A percentile compares a stretch with the other conserved stretches of the same genome.
These are phyloP conservation scores for Picea glauca DNA, from an alignment of 75 land plant genomes.

Conservation along the genomic window DNA sequence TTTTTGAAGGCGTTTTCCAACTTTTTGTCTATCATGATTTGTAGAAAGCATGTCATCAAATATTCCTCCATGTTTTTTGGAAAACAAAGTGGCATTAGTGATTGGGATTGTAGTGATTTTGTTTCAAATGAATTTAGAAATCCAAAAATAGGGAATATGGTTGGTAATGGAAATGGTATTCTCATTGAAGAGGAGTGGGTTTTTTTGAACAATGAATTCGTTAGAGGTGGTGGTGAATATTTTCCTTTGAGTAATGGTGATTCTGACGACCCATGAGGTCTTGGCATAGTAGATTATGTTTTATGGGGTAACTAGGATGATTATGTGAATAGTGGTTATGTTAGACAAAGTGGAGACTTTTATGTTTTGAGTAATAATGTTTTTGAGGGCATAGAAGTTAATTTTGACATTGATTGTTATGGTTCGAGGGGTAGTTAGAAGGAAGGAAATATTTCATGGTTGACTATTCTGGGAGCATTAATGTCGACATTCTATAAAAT, in stretches of 20 bases:
- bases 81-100: not conserved
- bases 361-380: not conserved
- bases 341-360: not conserved
- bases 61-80: not conserved
- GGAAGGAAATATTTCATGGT: not conserved
- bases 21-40: not conserved
- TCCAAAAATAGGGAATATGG: not conserved
- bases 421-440: constrained; percentile 1
- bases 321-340: not conserved
- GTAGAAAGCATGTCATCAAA: not conserved
- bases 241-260: no score
- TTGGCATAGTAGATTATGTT: no score
- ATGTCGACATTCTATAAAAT: no score
- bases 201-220: not conserved
- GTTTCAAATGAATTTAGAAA: not conserved
- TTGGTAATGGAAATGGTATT: not conserved
- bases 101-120: not conserved
- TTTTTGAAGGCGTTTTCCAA: not conserved
- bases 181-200: not conserved
- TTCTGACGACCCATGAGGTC: no score
- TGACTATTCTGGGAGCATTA: not conserved
- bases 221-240: no score
- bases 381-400: not conserved
- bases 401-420: not conserved
- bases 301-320: no score